Evolutionary conservation across 2,329 filamentous ascomycete species (phyloP).

Genomic region (Alternaria metachromatica): DNA sequence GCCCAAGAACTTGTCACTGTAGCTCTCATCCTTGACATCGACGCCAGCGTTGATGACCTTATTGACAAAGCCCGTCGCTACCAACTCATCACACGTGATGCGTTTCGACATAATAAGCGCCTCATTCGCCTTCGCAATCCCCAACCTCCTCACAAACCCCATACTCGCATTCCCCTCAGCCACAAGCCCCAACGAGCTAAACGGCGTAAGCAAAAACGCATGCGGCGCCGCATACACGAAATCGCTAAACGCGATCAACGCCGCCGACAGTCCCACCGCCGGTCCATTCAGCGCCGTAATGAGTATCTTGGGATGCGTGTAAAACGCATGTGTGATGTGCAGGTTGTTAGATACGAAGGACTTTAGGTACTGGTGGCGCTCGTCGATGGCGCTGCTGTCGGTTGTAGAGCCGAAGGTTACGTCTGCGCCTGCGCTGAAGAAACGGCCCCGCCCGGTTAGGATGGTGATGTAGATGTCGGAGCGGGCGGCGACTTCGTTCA

Average conservation of each 20-base stretch:
- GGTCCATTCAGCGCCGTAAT: constrained; percentile 92
- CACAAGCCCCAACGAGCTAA: constrained; percentile 87
- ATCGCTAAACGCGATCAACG: constrained; percentile 81
- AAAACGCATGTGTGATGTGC: constrained; percentile 87
- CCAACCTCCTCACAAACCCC: constrained; percentile 80
- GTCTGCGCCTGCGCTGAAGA: constrained; percentile 92
- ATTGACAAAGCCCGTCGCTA: constrained; percentile 83
- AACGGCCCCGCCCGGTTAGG: constrained; percentile 78
- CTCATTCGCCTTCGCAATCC: constrained; percentile 84
- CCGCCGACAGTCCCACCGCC: constrained; percentile 85
- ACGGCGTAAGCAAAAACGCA: constrained; percentile 88
- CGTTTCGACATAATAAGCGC: constrained; percentile 88
- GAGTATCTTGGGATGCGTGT: constrained; percentile 92
- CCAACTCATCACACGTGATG: constrained; percentile 75
- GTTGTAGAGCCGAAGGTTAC: constrained; percentile 64
- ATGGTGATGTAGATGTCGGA: constrained; percentile 87
- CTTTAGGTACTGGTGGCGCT: constrained; percentile 67
- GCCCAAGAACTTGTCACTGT: constrained; percentile 67
- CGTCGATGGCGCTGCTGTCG: constrained; percentile 42
- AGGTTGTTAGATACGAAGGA: constrained; percentile 85
- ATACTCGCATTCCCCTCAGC: constrained; percentile 83
- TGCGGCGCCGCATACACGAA: constrained; percentile 86
- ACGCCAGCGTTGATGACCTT: constrained; percentile 70
- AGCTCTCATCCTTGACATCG: constrained; percentile 59
- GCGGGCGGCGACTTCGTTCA: constrained; percentile 78